phyloP scores from a whole-genome alignment of 495 filamentous ascomycete species.

The Cercophora samala region DNA sequence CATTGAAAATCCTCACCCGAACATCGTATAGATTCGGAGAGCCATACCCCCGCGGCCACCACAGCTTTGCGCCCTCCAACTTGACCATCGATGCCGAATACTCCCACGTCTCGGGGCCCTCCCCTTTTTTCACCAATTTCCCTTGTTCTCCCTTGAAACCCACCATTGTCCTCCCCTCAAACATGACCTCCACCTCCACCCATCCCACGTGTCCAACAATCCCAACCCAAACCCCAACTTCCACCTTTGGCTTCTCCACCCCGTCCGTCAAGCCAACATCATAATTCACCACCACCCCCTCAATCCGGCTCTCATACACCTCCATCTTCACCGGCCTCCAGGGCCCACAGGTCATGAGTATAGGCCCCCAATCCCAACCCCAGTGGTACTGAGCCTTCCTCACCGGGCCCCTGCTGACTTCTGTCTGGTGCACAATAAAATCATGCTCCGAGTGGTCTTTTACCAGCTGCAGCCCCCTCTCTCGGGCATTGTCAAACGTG shows the following conservation, averaged over 20 bases:
- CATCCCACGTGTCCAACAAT: conserved; percentile 12
- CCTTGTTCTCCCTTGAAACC: background rate
- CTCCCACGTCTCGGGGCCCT: background rate
- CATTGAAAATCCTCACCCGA: conserved; percentile 42
- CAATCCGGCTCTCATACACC: conserved; percentile 54
- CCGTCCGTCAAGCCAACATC: conserved; percentile 30
- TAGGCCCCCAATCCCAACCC: conserved; percentile 83
- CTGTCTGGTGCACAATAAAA: conserved; percentile 47
- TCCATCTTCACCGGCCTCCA: conserved; percentile 68
- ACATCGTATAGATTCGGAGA: conserved; percentile 60
- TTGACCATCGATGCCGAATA: background rate
- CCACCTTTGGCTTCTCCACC: conserved; percentile 24
- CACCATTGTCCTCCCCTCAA: background rate
- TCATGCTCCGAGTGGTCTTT: conserved; percentile 44
- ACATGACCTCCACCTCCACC: conserved; percentile 8
- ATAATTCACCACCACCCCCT: conserved; percentile 53
- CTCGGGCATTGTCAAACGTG: conserved; percentile 43
- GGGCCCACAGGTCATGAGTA: conserved; percentile 68
- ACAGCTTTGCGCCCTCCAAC: conserved; percentile 38
- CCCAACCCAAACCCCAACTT: conserved; percentile 39
- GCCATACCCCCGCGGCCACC: conserved; percentile 58
- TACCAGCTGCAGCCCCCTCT: conserved; percentile 40
- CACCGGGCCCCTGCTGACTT: conserved; percentile 41
- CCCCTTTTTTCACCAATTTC: background rate
- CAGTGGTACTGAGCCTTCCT: conserved; percentile 49